Percentiles rank a stretch among this genome's conserved stretches.
Evolutionary conservation across 75 land plant species (phyloP).

Genomic region (Pseudotsuga menziesii): DNA sequence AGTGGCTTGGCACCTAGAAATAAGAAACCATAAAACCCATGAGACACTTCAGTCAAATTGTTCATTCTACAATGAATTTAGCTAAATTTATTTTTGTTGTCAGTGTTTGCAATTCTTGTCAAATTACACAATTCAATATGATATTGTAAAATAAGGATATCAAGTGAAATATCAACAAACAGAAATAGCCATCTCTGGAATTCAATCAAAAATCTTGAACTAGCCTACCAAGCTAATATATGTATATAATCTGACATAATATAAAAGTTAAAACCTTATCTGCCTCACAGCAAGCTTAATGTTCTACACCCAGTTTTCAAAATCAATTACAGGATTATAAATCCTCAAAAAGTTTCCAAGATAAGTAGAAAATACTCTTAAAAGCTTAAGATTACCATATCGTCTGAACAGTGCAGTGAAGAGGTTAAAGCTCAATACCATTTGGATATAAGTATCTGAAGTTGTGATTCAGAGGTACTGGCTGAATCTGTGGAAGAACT

Average conservation of each 20-base stretch:
- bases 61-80: not conserved
- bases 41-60: not conserved
- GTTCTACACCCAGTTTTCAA: not conserved
- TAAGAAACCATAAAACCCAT: not conserved
- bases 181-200: not conserved
- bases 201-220: not conserved
- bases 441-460: not conserved
- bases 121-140: not conserved
- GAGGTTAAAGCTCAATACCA: not conserved
- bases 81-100: not conserved
- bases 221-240: no score
- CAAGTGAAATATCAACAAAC: not conserved
- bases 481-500: not conserved
- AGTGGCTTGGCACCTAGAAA: constrained; percentile 78
- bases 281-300: no score
- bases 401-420: no score
- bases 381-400: not conserved
- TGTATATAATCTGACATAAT: no score
- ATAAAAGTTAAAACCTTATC: no score
- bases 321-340: not conserved
- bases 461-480: not conserved
- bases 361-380: not conserved
- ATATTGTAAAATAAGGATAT: not conserved
- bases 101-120: not conserved
- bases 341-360: not conserved